phyloP scores from a whole-genome alignment of 306 rosid species.

The Acacia melanoxylon region DNA sequence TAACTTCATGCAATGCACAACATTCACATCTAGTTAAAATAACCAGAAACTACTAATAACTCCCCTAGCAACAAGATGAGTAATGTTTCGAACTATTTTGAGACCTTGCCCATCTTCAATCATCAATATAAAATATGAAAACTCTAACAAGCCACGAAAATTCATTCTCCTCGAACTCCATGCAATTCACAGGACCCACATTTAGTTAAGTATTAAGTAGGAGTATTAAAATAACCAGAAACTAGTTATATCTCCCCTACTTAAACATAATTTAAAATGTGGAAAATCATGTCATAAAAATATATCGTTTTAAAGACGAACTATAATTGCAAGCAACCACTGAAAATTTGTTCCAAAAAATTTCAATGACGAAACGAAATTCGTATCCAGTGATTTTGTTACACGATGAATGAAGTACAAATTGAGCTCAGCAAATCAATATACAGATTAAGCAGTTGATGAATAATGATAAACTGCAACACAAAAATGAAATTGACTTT shows the following conservation, averaged over 20 bases:
- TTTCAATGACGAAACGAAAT: not conserved
- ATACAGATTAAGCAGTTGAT: not conserved
- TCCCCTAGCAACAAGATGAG: not conserved
- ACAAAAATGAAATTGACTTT: not conserved
- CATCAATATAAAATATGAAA: not conserved
- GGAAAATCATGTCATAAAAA: not conserved
- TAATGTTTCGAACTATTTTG: not conserved
- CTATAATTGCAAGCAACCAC: not conserved
- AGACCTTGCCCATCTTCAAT: constrained; percentile 2
- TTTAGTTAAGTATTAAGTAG: not conserved
- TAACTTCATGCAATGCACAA: not conserved
- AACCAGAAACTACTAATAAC: not conserved
- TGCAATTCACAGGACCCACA: not conserved
- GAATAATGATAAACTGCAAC: not conserved
- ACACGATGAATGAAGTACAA: not conserved
- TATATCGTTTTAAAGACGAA: not conserved
- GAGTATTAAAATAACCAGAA: not conserved
- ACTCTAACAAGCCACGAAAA: not conserved
- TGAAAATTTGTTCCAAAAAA: not conserved
- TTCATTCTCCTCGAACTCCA: not conserved
- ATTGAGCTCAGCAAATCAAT: not conserved
- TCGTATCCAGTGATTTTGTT: too few relatives aligned
- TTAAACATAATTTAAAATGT: too few relatives aligned
- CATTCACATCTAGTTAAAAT: not conserved
- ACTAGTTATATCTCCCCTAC: not conserved